Evolutionary conservation across 106 monocot species (phyloP).

Genomic region (Dendrobium officinale): DNA sequence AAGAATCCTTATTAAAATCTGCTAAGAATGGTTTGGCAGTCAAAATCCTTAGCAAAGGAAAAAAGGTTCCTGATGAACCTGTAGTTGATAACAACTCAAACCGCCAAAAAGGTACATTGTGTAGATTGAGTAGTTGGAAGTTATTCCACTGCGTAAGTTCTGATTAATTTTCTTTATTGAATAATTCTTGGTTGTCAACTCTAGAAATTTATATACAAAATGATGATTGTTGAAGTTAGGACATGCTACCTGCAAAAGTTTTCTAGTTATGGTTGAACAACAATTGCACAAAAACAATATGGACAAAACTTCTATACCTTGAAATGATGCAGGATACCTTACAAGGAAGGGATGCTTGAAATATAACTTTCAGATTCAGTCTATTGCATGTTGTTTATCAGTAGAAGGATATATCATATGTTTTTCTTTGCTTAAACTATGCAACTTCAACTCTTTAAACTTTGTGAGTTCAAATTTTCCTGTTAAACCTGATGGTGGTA

Average conservation of each 20-base stretch:
- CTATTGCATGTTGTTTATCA: too few relatives aligned
- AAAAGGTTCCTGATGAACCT: constrained; percentile 73
- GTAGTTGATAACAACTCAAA: constrained; percentile 76
- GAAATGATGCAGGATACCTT: too few relatives aligned
- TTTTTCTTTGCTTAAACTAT: too few relatives aligned
- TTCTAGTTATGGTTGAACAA: too few relatives aligned
- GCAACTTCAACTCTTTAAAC: too few relatives aligned
- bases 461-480: too few relatives aligned
- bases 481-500: too few relatives aligned
- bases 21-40: constrained; percentile 95
- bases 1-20: constrained; percentile 76
- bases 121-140: background rate
- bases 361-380: too few relatives aligned
- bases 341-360: too few relatives aligned
- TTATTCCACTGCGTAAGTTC: background rate
- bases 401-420: too few relatives aligned
- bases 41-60: constrained; percentile 92
- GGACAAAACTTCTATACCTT: too few relatives aligned
- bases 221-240: background rate
- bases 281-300: background rate
- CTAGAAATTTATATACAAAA: background rate
- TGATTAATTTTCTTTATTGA: background rate
- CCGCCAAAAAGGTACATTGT: constrained; percentile 67
- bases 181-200: background rate
- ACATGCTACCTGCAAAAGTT: background rate